phyloP scores from a whole-genome alignment of 2,329 filamentous ascomycete species.

The Phyllosticta capitalensis region DNA sequence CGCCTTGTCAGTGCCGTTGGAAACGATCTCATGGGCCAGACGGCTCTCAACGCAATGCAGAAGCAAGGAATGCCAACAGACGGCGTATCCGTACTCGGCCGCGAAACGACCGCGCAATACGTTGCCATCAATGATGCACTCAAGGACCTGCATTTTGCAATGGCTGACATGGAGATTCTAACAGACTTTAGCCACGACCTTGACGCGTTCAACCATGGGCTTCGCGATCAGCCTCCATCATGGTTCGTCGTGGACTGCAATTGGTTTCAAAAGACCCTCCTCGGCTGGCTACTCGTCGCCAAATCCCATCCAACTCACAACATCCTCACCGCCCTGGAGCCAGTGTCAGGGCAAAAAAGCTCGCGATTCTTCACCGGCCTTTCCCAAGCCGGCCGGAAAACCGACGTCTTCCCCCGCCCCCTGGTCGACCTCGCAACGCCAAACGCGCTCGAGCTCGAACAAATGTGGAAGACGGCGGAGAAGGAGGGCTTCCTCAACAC shows the following conservation, averaged over 20 bases:
- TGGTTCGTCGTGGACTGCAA: constrained; percentile 77
- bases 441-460: constrained; percentile 69
- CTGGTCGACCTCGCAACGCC: constrained; percentile 70
- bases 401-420: constrained; percentile 48
- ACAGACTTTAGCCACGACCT: constrained; percentile 30
- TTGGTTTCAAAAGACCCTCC: constrained; percentile 60
- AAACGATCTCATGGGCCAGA: constrained; percentile 67
- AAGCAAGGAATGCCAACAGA: constrained; percentile 51
- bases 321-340: constrained; percentile 68
- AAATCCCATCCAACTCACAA: constrained; percentile 35
- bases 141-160: constrained; percentile 79
- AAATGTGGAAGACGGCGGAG: constrained; percentile 66
- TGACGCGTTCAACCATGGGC: constrained; percentile 36
- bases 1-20: constrained; percentile 73
- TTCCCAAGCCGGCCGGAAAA: background rate
- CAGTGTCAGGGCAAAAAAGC: constrained; percentile 76
- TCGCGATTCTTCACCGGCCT: constrained; percentile 50
- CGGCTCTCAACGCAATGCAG: constrained; percentile 57
- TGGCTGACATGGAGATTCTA: constrained; percentile 92
- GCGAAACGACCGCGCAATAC: constrained; percentile 57
- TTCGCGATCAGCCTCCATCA: constrained; percentile 49
- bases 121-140: constrained; percentile 76
- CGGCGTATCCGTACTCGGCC: constrained; percentile 45
- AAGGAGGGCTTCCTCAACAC: constrained; percentile 58
- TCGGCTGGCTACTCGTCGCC: constrained; percentile 56